Conservation (phyloP, 1,284 basidiomycete genomes). For the Austroboletus novae-zelandiae region DNA sequence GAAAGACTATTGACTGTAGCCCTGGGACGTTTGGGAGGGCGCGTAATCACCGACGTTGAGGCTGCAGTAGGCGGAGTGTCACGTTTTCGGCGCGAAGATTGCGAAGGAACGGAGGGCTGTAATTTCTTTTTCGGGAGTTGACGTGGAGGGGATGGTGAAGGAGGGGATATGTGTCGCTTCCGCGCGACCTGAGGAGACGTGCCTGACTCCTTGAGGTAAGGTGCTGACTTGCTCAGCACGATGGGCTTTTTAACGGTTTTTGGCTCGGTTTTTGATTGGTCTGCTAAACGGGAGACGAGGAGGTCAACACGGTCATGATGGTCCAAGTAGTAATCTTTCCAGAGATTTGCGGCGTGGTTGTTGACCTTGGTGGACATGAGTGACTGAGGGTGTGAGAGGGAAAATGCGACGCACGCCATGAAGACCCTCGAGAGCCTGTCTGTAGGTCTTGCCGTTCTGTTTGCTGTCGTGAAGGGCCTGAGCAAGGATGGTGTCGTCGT, state of each 20-base stretch:
- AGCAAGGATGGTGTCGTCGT: slow-evolving; percentile 55
- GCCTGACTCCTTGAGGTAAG: slow-evolving; percentile 11
- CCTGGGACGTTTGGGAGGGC: slow-evolving; percentile 34
- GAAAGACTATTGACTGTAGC: slow-evolving; percentile 56
- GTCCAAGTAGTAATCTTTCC: slow-evolving; percentile 75
- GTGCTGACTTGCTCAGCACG: slow-evolving; percentile 26
- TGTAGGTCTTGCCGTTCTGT: slow-evolving; percentile 37
- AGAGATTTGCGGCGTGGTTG: slow-evolving; percentile 46
- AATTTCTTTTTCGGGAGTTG: slow-evolving; percentile 14
- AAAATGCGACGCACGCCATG: slow-evolving; percentile 37
- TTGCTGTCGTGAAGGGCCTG: slow-evolving; percentile 39
- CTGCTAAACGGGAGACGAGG: slow-evolving; percentile 37
- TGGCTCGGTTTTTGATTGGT: slow-evolving; percentile 36
- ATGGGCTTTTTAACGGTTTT: slow-evolving; percentile 51
- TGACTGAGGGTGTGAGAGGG: not conserved
- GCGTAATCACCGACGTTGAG: slow-evolving; percentile 20
- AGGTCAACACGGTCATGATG: slow-evolving; percentile 56
- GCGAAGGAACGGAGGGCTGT: slow-evolving; percentile 13
- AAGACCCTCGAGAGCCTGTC: slow-evolving; percentile 41
- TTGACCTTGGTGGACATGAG: slow-evolving; percentile 38
- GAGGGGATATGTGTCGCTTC: slow-evolving; percentile 24
- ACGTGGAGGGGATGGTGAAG: slow-evolving; percentile 1
- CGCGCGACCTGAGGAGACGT: slow-evolving; percentile 27
- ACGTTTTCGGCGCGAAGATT: slow-evolving; percentile 20
- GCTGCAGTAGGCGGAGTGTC: slow-evolving; percentile 10